These are phyloP conservation scores for Cladosporium sp. DNA, from an alignment of 2,329 filamentous ascomycete genomes.

Conservation along the genomic window DNA sequence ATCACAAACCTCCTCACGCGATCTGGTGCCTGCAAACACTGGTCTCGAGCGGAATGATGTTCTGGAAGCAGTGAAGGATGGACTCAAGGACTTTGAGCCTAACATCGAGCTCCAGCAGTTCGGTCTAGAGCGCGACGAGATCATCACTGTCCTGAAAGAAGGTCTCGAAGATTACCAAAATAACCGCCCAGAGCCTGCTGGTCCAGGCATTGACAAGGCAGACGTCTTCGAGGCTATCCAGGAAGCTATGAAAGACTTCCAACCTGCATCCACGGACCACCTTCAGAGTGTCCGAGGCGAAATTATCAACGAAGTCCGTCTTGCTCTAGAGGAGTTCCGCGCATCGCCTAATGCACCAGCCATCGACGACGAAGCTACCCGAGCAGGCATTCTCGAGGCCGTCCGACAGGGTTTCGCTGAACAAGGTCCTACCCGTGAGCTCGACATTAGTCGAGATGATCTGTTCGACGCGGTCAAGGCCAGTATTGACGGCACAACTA, in stretches of 20 bases:
- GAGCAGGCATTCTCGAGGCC: conserved; percentile 54
- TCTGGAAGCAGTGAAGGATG: conserved; percentile 78
- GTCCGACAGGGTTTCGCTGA: conserved; percentile 56
- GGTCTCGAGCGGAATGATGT: conserved; percentile 64
- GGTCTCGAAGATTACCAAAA: conserved; percentile 73
- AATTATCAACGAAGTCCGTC: conserved; percentile 75
- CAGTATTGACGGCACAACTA: conserved; percentile 51
- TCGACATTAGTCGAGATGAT: conserved; percentile 48
- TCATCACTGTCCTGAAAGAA: conserved; percentile 79
- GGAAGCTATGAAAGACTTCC: conserved; percentile 79
- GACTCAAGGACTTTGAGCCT: conserved; percentile 91
- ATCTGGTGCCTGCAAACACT: not conserved
- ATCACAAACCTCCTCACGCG: conserved; percentile 29
- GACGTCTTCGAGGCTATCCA: conserved; percentile 82
- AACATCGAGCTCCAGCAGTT: conserved; percentile 88
- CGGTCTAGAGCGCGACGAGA: conserved; percentile 84
- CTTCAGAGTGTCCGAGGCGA: conserved; percentile 73
- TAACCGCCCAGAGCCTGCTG: conserved; percentile 39
- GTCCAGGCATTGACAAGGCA: conserved; percentile 64
- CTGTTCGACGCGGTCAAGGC: conserved; percentile 57
- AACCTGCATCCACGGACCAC: conserved; percentile 61
- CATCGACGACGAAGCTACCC: conserved; percentile 44
- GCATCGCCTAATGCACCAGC: conserved; percentile 38
- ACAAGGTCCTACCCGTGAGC: conserved; percentile 38
- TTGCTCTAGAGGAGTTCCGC: conserved; percentile 82